phyloP scores from a whole-genome alignment of 345 rosid genomes.

The Eutrema heterophyllum region DNA sequence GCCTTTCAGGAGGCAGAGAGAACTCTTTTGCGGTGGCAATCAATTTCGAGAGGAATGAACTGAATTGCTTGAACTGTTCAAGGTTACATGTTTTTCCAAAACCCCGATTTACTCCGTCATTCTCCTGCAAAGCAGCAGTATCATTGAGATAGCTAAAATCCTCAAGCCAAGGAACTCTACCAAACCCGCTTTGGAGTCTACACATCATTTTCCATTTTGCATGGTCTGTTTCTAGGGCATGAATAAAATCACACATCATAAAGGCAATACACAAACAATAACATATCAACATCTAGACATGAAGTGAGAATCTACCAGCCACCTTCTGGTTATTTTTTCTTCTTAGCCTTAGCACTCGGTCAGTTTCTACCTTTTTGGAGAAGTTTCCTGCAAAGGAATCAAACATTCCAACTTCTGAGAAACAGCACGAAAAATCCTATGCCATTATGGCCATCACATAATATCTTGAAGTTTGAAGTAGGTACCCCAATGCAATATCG shows the following conservation, averaged over 20 bases:
- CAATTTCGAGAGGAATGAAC: slow-evolving; percentile 57
- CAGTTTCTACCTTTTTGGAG: slow-evolving; percentile 34
- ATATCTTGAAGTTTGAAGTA: not conserved
- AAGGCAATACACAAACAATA: slow-evolving; percentile 9
- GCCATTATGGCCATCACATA: not conserved
- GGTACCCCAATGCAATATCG: not conserved
- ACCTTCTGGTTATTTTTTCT: slow-evolving; percentile 61
- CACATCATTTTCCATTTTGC: slow-evolving; percentile 51
- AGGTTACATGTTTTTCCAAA: slow-evolving; percentile 48
- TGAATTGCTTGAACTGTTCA: slow-evolving; percentile 59
- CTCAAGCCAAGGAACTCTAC: slow-evolving; percentile 62
- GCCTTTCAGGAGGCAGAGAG: slow-evolving; percentile 61
- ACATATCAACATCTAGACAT: slow-evolving; percentile 30
- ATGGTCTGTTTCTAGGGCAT: slow-evolving; percentile 36
- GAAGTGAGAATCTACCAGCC: slow-evolving; percentile 69
- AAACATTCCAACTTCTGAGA: not conserved
- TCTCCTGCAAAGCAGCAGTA: slow-evolving; percentile 33
- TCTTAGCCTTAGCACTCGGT: slow-evolving; percentile 24
- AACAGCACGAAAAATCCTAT: not conserved
- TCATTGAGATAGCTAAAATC: slow-evolving; percentile 47
- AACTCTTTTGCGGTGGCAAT: slow-evolving; percentile 53
- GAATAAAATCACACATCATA: slow-evolving; percentile 2
- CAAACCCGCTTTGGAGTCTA: slow-evolving; percentile 41
- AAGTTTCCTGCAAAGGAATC: slow-evolving; percentile 31
- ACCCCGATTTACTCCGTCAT: slow-evolving; percentile 25